Conservation (phyloP, 1,284 basidiomycete species). For the Cryptococcus deneoformans region DNA sequence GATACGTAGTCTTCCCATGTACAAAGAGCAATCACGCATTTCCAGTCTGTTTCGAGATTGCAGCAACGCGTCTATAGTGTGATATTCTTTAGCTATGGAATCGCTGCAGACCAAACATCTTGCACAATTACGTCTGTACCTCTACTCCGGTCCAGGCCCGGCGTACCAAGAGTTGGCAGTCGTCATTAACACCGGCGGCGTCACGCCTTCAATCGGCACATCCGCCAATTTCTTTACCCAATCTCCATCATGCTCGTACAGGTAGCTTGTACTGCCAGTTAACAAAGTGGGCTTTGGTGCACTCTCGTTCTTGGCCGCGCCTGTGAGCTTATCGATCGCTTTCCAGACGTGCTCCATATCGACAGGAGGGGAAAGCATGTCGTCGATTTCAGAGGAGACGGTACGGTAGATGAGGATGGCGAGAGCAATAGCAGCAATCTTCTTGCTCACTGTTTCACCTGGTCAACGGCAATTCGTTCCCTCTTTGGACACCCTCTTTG, state of each 20-base stretch:
- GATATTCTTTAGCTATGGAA: too few relatives aligned
- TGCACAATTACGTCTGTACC: too few relatives aligned
- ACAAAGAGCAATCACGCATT: too few relatives aligned
- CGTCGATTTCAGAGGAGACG: conserved; percentile 28
- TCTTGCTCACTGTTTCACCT: conserved; percentile 20
- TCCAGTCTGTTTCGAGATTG: too few relatives aligned
- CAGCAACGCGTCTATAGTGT: too few relatives aligned
- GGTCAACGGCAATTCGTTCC: not conserved
- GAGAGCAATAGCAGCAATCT: conserved; percentile 24
- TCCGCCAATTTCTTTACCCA: conserved; percentile 16
- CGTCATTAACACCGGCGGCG: conserved; percentile 36
- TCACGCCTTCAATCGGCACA: conserved; percentile 28
- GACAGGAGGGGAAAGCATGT: conserved; percentile 26
- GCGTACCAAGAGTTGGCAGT: conserved; percentile 29
- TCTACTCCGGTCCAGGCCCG: conserved; percentile 19
- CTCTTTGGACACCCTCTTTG: not conserved
- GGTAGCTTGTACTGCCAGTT: conserved; percentile 34
- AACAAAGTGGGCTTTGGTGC: conserved; percentile 19
- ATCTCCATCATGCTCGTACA: conserved; percentile 20
- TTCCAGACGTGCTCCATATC: conserved; percentile 22
- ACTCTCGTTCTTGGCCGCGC: conserved; percentile 12
- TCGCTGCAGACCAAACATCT: too few relatives aligned
- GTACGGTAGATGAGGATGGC: conserved; percentile 31
- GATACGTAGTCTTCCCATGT: too few relatives aligned
- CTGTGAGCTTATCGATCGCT: conserved; percentile 17